Evolutionary conservation across 2,329 filamentous ascomycete species (phyloP), one percentile per base, ranked within the genome.

Genomic region (Colletotrichum coccodes): DNA sequence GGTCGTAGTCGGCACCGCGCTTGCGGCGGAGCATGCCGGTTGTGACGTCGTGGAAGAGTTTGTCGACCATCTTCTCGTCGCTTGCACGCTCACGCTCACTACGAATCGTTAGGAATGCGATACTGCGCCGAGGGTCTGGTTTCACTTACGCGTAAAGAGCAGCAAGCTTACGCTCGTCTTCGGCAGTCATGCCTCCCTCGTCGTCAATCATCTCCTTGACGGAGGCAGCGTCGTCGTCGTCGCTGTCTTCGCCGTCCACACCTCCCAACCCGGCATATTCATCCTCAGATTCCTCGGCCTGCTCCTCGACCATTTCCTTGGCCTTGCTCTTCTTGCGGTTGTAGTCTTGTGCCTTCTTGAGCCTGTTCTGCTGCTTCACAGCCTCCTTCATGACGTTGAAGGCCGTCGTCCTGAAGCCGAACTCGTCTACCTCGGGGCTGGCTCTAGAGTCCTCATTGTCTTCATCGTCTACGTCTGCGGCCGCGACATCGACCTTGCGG

Each of bases 251-350:
- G 69, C 95, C 95, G 79, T 95, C 95, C 12, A 85, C 92, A 71
- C 96, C 96, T 73, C 96, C 96, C 11, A 99, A 85, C 5, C 96
- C 96, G 44, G 95, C 95, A 78, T 98, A 99, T 79, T 99, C 96
- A 77, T 99, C 96, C 77, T 99, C 97, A 0, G 96, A 99, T 81
- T 99, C 96, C 75, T 97, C 94, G 70, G 96, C 95, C 77, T 97
- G 94, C 73, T 98, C 96, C 72, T 98, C 89, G 42, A 99, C 86
- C 87, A 97, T 93, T 28, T 92, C 91, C 75, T 91, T 94, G 0
- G 95, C 95, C 76, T 93, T 91, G 81, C 94, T 97, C 78, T 92
- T 95, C 80, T 94, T 95, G 79, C 92, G 93, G 81, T 97, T 88
- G 74, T 94, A 97, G 1, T 85, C 83, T 18, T 86, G 84, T n/a